Evolutionary conservation across 345 rosid genomes (phyloP), one percentile per base, ranked within the genome.

Genomic region (Populus nigra): DNA sequence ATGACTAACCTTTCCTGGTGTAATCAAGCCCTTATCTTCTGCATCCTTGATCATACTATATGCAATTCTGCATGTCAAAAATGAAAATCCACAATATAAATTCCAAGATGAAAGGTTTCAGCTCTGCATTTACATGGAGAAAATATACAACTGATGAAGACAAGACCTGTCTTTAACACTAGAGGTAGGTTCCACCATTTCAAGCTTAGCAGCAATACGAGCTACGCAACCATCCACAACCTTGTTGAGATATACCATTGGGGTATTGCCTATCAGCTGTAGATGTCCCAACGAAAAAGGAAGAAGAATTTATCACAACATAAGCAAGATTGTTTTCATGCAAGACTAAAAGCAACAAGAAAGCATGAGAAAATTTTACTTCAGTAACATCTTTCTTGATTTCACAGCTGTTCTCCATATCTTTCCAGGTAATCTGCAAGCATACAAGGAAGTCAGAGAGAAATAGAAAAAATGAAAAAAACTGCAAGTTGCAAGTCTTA

Each of bases 241-340:
- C n/a, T 88, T 92, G 83, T 95, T 93, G 84, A 95, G 89, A 82
- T 91, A 95, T 33, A 95, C 97, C 98, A 95, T 90, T 13, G 98
- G 99, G 43, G 99, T 93, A 73, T 89, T 95, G 67, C 99, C 99
- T 77, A 93, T 93, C 43, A 95, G 90, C 98, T 93, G 89, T 41
- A 77, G 45, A 73, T 57, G 43, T 27, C 41, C 57, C n/a, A 69
- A 16, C 0, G 41, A 33, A 18, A 49, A 68, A 50, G 41, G 33
- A 36, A 43, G 13, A 2, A 73, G n/a, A 23, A 76, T 38, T 17
- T 16, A 49, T 59, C 61, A 27, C 50, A 71, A 25, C n/a, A 29
- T 20, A 25, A 35, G 43, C 8, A 62, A 74, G 10, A 18, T 15
- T 2, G 17, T 57, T 7, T 15, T 5, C 47, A 16, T 45, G 4